A percentile compares a stretch with the other conserved stretches of the same genome.
Evolutionary conservation across 2,329 filamentous ascomycete genomes (phyloP).

Genomic region (Penicillium brevicompactum): DNA sequence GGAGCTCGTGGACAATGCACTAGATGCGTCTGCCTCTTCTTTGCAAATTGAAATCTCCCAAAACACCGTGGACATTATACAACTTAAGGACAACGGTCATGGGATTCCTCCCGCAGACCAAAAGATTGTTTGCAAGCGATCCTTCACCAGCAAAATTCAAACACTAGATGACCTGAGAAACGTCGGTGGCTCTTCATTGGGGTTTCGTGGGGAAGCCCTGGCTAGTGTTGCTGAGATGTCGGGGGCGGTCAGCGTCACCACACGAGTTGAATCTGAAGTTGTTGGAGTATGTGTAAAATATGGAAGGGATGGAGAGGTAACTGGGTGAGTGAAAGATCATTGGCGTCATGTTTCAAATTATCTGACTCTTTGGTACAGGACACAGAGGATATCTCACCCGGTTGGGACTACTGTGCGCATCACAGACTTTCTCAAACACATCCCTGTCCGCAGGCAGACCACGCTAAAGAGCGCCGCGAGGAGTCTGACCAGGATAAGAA

Average conservation of each 20-base stretch:
- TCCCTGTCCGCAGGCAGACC: constrained; percentile 63
- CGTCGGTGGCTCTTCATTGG: constrained; percentile 59
- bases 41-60: constrained; percentile 60
- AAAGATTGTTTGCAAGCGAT: constrained; percentile 55
- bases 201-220: constrained; percentile 67
- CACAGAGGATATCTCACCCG: constrained; percentile 54
- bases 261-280: constrained; percentile 59
- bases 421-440: constrained; percentile 56
- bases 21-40: constrained; percentile 63
- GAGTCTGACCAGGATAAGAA: constrained; percentile 54
- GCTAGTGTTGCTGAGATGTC: constrained; percentile 64
- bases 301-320: constrained; percentile 52
- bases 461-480: constrained; percentile 55
- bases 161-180: constrained; percentile 57
- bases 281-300: constrained; percentile 57
- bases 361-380: constrained; percentile 18
- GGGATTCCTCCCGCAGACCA: constrained; percentile 62
- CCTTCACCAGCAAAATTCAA: constrained; percentile 66
- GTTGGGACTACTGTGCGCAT: constrained; percentile 64
- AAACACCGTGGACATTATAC: constrained; percentile 64
- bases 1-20: constrained; percentile 68
- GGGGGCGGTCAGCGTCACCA: constrained; percentile 55
- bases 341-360: not conserved
- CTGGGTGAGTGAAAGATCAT: constrained; percentile 37
- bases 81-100: constrained; percentile 65